Base-by-base conservation (phyloP, 2,329 filamentous ascomycete species). In the Colletotrichum australisinense region DNA sequence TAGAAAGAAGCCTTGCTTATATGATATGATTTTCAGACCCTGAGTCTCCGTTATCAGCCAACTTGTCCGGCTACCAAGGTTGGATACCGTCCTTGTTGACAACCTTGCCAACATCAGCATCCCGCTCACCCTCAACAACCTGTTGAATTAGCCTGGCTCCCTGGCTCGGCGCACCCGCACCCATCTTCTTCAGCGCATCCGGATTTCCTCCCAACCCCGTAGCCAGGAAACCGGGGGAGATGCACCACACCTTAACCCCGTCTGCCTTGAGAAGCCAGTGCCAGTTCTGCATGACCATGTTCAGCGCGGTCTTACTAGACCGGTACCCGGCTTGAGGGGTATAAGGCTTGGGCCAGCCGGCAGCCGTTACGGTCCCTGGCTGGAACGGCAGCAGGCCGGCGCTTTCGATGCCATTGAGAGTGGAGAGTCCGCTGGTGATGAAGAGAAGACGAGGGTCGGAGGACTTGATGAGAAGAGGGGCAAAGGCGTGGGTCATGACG, bases 231-330 rank as follows among this genome's bases (percentile, higher is more conserved):
- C 88, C 88, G 0, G 87, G 88, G 6, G 81, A 84, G n/a, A 89
- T 77, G 35, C 78, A 77, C 80, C 82, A 89, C 0, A 87, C 84
- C 76, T 87, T 88, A 5, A 89, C 86, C 0, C 86, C 86, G 55
- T 90, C 88, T 1, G 83, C 81, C 58, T 79, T 81, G 28, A 88
- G 78, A 0, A 80, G 70, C 8, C 83, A 78, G 12, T 77, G 71
- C 84, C 85, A 88, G 70, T 86, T 83, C 6, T 82, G 78, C 85
- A 87, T 85, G 74, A 88, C 71, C 86, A 88, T 88, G 74, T 87
- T 88, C 68, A 88, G 75, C 0, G 83, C 86, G 0, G 81, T 82
- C 77, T 88, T 88, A 26, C 78, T 76, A 30, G 78, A 79, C 3
- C 85, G 82, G 72, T 88, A 88, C 2, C 78, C 68, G 6, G 76